phyloP scores from a whole-genome alignment of 208 protist species.

The Leishmania tarentolae region DNA sequence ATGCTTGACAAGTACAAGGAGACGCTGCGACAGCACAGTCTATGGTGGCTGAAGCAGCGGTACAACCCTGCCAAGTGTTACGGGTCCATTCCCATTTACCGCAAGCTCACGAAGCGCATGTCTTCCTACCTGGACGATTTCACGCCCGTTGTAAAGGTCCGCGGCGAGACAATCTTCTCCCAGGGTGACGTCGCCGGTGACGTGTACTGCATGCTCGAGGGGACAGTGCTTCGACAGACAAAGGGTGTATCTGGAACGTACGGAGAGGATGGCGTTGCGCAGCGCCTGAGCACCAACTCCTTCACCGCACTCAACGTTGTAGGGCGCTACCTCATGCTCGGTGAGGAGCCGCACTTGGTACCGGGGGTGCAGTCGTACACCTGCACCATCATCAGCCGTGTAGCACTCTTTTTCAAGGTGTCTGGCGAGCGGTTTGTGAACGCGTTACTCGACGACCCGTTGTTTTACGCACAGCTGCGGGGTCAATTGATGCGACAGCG shows the following conservation, averaged over 20 bases:
- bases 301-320: slow-evolving; percentile 49
- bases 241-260: slow-evolving; percentile 45
- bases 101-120: slow-evolving; percentile 38
- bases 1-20: slow-evolving; percentile 67
- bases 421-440: slow-evolving; percentile 71
- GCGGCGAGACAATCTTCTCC: slow-evolving; percentile 76
- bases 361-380: slow-evolving; percentile 69
- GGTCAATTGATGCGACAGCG: slow-evolving; percentile 57
- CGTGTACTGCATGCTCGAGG: slow-evolving; percentile 86
- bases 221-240: slow-evolving; percentile 57
- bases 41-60: slow-evolving; percentile 45
- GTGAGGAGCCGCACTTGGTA: slow-evolving; percentile 86
- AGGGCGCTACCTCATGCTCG: slow-evolving; percentile 80
- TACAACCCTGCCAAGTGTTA: slow-evolving; percentile 53
- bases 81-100: slow-evolving; percentile 79
- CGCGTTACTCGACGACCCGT: slow-evolving; percentile 82
- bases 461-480: slow-evolving; percentile 63
- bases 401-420: slow-evolving; percentile 73
- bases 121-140: slow-evolving; percentile 71
- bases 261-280: slow-evolving; percentile 41
- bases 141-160: slow-evolving; percentile 59
- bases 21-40: slow-evolving; percentile 42
- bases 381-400: slow-evolving; percentile 74
- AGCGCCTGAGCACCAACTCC: slow-evolving; percentile 62
- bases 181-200: slow-evolving; percentile 67